phyloP scores from a whole-genome alignment of 805 yeast genomes.

The Pichia thaimueangensis region DNA sequence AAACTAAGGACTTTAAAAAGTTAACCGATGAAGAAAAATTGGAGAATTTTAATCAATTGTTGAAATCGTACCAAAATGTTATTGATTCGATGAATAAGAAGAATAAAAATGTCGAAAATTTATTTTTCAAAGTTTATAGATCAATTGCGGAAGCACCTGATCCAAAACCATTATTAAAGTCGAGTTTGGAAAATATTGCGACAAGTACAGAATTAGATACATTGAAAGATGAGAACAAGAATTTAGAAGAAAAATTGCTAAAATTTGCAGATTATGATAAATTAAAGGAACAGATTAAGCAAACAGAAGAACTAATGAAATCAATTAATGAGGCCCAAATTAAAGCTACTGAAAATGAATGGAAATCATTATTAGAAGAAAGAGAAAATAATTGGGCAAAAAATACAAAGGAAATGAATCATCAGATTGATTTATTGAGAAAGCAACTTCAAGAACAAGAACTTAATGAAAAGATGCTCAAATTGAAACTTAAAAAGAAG shows the following conservation, averaged over 20 bases:
- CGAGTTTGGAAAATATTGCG: constrained; percentile 57
- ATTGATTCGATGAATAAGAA: constrained; percentile 77
- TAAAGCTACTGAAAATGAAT: constrained; percentile 68
- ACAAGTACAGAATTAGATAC: constrained; percentile 40
- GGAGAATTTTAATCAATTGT: constrained; percentile 54
- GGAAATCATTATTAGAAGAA: constrained; percentile 63
- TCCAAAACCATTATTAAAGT: constrained; percentile 74
- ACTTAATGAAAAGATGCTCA: constrained; percentile 58
- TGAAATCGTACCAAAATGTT: constrained; percentile 79
- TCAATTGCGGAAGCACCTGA: constrained; percentile 87
- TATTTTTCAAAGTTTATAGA: constrained; percentile 69
- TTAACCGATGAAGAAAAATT: constrained; percentile 62
- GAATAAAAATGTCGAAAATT: constrained; percentile 65
- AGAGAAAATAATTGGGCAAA: constrained; percentile 62
- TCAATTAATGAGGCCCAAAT: constrained; percentile 48
- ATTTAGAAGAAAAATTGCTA: constrained; percentile 52
- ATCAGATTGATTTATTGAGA: constrained; percentile 46
- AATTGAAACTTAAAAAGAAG: constrained; percentile 47
- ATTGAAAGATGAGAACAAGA: constrained; percentile 44
- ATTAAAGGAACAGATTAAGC: constrained; percentile 53
- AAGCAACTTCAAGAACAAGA: constrained; percentile 58
- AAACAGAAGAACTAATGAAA: constrained; percentile 55
- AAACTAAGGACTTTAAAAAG: constrained; percentile 82
- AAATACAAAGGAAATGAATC: constrained; percentile 46
- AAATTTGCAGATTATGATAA: constrained; percentile 74